Percentiles rank a stretch among this genome's conserved stretches.
Evolutionary conservation across 495 filamentous ascomycete genomes (phyloP).

Genomic region (Penicillium crystallinum): DNA sequence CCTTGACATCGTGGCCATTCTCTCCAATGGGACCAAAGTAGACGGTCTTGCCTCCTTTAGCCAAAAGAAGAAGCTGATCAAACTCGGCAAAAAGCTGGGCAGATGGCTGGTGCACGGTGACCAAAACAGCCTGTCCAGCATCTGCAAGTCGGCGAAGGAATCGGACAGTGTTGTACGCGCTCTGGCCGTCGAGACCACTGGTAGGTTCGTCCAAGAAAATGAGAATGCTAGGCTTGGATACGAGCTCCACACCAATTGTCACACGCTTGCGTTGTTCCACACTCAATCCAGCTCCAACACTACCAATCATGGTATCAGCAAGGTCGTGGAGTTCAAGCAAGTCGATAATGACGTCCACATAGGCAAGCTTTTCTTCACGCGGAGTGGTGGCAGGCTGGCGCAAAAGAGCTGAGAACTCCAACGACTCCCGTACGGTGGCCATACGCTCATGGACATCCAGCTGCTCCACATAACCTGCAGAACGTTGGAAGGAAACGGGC

Average conservation of each 20-base stretch:
- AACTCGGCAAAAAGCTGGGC: conserved; percentile 68
- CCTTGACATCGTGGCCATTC: conserved; percentile 44
- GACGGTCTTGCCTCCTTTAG: conserved; percentile 61
- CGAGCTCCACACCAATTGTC: conserved; percentile 65
- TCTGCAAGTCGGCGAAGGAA: conserved; percentile 61
- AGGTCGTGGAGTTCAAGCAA: conserved; percentile 54
- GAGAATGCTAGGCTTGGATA: conserved; percentile 57
- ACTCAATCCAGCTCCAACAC: conserved; percentile 46
- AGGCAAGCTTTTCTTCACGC: conserved; percentile 51
- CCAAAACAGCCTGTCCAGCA: conserved; percentile 62
- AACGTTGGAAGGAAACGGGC: conserved; percentile 75
- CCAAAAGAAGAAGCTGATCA: conserved; percentile 63
- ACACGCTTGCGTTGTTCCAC: conserved; percentile 60
- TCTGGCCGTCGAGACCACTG: conserved; percentile 59
- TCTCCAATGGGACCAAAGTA: conserved; percentile 64
- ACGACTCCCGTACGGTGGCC: conserved; percentile 56
- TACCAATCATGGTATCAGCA: conserved; percentile 50
- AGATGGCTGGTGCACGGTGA: conserved; percentile 74
- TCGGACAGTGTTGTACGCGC: conserved; percentile 58
- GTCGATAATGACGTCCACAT: conserved; percentile 53
- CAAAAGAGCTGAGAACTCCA: conserved; percentile 54
- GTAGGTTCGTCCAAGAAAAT: conserved; percentile 78
- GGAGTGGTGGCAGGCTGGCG: conserved; percentile 49
- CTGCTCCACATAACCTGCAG: conserved; percentile 55
- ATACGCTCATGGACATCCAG: conserved; percentile 55